Evolutionary conservation across 768 basidiomycete genomes (phyloP).

Genomic region (Phaffia tasmanica): DNA sequence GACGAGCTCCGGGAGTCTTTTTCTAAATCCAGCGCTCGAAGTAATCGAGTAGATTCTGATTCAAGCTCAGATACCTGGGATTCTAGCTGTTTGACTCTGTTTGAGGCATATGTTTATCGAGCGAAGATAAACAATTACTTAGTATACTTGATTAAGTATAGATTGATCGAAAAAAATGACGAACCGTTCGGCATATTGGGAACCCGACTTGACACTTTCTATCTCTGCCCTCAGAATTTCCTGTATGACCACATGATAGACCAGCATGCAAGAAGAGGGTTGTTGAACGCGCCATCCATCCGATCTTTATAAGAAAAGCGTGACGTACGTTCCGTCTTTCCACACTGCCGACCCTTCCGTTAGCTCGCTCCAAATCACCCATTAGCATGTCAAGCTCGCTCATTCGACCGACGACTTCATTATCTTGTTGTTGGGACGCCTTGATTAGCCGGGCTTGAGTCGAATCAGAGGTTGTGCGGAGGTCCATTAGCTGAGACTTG

Average conservation of each 20-base stretch:
- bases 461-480: conserved; percentile 80
- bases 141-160: background rate
- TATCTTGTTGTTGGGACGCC: conserved; percentile 69
- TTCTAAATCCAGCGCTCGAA: conserved; percentile 46
- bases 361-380: conserved; percentile 88
- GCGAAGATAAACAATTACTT: background rate
- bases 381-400: conserved; percentile 92
- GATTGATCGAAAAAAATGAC: conserved; percentile 30
- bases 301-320: background rate
- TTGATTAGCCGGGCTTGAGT: conserved; percentile 87
- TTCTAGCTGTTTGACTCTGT: conserved; percentile 62
- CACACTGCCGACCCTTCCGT: conserved; percentile 78
- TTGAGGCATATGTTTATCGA: background rate
- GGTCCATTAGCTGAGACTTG: conserved; percentile 76
- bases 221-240: conserved; percentile 94
- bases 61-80: conserved; percentile 64
- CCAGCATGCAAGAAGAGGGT: background rate
- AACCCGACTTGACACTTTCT: conserved; percentile 72
- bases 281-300: background rate
- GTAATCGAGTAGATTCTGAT: conserved; percentile 58
- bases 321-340: conserved; percentile 75
- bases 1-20: conserved; percentile 50
- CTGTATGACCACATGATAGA: conserved; percentile 38
- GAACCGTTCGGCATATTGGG: conserved; percentile 58
- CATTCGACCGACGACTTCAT: conserved; percentile 78